phyloP scores from a whole-genome alignment of 2,329 filamentous ascomycete genomes.

The Apiospora hydei region DNA sequence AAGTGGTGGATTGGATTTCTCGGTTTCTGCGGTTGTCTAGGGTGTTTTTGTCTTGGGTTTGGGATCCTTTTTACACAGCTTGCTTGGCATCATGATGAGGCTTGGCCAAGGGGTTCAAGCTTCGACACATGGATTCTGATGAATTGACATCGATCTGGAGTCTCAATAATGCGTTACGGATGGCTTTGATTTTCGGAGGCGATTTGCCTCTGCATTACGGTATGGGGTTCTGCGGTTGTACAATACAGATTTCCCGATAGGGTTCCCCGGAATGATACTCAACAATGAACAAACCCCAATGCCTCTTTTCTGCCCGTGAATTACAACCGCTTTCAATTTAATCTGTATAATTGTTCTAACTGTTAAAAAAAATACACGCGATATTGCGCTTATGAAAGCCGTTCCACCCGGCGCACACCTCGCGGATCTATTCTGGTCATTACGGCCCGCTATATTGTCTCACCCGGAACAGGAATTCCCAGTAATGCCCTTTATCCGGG shows the following conservation, averaged over 20 bases:
- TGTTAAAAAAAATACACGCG: no score
- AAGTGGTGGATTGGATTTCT: constrained; percentile 56
- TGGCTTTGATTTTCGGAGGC: constrained; percentile 71
- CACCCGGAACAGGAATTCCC: no score
- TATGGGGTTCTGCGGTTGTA: constrained; percentile 75
- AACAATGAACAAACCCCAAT: constrained; percentile 48
- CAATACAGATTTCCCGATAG: constrained; percentile 71
- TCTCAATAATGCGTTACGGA: constrained; percentile 79
- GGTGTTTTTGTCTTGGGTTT: constrained; percentile 62
- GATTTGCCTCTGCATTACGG: constrained; percentile 72
- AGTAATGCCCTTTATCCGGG: no score
- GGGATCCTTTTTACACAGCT: constrained; percentile 44
- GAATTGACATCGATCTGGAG: constrained; percentile 50
- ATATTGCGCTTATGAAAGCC: no score
- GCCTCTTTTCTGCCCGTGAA: not conserved
- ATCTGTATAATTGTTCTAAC: no score
- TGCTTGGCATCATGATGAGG: constrained; percentile 64
- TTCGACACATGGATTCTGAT: constrained; percentile 23
- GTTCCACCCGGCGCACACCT: no score
- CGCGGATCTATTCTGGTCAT: no score
- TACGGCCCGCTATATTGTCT: no score
- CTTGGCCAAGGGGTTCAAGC: constrained; percentile 46
- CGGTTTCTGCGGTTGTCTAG: constrained; percentile 60
- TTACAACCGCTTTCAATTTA: no score
- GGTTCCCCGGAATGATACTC: constrained; percentile 70